phyloP scores from a whole-genome alignment of 352 stramenopile species.

The Globisporangium emineosum region DNA sequence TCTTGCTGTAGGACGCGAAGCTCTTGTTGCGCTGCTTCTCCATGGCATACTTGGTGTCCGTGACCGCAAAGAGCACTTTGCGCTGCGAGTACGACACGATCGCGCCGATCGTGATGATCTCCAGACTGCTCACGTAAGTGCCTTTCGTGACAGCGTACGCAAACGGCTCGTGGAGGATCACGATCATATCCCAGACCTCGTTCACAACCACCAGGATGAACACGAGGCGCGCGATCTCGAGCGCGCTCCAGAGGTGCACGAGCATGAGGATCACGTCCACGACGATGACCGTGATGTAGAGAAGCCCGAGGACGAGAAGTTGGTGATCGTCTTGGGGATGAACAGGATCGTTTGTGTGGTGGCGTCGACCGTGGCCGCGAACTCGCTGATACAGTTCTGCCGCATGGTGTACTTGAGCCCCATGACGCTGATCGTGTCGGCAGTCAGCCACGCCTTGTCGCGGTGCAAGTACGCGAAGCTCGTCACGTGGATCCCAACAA shows the following conservation, averaged over 20 bases:
- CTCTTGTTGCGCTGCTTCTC: constrained; percentile 32
- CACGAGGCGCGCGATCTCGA: constrained; percentile 27
- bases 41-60: constrained; percentile 28
- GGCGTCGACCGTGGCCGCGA: constrained; percentile 6
- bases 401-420: constrained; percentile 41
- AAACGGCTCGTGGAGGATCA: constrained; percentile 29
- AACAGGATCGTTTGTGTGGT: background rate
- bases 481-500: constrained; percentile 35
- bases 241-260: constrained; percentile 27
- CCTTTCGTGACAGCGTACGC: constrained; percentile 32
- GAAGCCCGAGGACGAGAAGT: constrained; percentile 15
- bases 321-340: constrained; percentile 13
- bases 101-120: constrained; percentile 30
- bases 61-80: constrained; percentile 21
- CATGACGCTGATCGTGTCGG: constrained; percentile 36
- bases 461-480: constrained; percentile 29
- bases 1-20: constrained; percentile 21
- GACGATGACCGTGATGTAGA: constrained; percentile 16
- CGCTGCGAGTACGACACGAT: constrained; percentile 15
- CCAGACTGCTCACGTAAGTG: constrained; percentile 33
- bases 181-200: constrained; percentile 25
- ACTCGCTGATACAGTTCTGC: constrained; percentile 36
- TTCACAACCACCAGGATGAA: constrained; percentile 32
- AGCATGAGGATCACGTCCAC: constrained; percentile 29
- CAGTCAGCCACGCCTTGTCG: constrained; percentile 43